Percentiles rank a stretch among this genome's conserved stretches.
These are phyloP conservation scores for Penicillium fimorum DNA, from an alignment of 495 filamentous ascomycete genomes.

Conservation along the genomic window DNA sequence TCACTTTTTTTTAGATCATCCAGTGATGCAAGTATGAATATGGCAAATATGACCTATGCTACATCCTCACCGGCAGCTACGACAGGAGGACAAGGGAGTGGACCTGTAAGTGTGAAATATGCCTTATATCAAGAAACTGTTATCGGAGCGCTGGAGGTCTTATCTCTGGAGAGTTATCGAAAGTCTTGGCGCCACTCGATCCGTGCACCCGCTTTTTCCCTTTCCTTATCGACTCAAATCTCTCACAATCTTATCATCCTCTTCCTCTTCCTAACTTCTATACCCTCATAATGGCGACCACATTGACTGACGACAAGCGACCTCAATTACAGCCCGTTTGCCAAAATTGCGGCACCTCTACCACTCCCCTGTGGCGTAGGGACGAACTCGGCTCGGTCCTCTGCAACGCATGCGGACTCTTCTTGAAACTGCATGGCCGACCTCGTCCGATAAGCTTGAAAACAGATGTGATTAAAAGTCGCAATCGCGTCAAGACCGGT, in stretches of 20 bases:
- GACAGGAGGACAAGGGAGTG: slow-evolving; percentile 62
- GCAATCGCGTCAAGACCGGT: slow-evolving; percentile 94
- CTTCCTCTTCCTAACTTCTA: slow-evolving; percentile 21
- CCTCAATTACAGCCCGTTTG: slow-evolving; percentile 84
- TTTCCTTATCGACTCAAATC: slow-evolving; percentile 49
- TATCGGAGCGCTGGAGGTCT: slow-evolving; percentile 6
- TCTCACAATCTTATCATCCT: slow-evolving; percentile 54
- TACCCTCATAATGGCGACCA: slow-evolving; percentile 52
- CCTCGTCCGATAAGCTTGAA: slow-evolving; percentile 94
- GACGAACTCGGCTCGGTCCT: slow-evolving; percentile 97
- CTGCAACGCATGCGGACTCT: slow-evolving; percentile 97
- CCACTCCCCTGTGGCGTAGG: slow-evolving; percentile 93
- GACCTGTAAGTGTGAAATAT: slow-evolving; percentile 54
- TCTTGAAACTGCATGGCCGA: slow-evolving; percentile 92
- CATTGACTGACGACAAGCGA: slow-evolving; percentile 55
- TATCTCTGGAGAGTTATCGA: slow-evolving; percentile 16
- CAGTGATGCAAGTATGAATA: slow-evolving; percentile 49
- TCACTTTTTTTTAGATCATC: slow-evolving; percentile 42
- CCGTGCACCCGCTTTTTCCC: slow-evolving; percentile 30
- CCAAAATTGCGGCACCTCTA: slow-evolving; percentile 94
- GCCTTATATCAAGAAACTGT: slow-evolving; percentile 7
- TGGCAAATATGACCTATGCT: slow-evolving; percentile 59
- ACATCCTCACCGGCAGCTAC: slow-evolving; percentile 68
- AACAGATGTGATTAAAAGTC: slow-evolving; percentile 99
- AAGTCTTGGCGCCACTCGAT: slow-evolving; percentile 41